Evolutionary conservation across 805 yeast genomes (phyloP).

Genomic region (Barnettozyma californica): DNA sequence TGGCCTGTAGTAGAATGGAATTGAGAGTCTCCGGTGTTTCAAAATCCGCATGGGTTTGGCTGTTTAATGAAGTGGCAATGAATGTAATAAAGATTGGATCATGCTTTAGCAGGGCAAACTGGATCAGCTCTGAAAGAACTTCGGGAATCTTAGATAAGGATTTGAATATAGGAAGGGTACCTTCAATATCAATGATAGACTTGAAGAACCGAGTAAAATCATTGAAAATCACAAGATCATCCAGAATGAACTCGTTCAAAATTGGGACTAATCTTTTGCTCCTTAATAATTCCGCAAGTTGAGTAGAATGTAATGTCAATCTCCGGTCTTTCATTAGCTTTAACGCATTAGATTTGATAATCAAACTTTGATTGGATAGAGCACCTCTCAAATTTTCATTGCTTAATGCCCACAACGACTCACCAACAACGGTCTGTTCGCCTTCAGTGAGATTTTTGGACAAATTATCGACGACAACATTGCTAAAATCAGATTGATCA

Average conservation of each 20-base stretch:
- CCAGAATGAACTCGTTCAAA: slow-evolving; percentile 10
- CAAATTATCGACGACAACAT: slow-evolving; percentile 4
- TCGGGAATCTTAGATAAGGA: slow-evolving; percentile 9
- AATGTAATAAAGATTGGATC: slow-evolving; percentile 11
- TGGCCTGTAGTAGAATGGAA: slow-evolving; percentile 5
- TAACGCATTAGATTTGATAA: slow-evolving; percentile 12
- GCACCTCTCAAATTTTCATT: slow-evolving; percentile 13
- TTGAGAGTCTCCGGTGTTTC: slow-evolving; percentile 1
- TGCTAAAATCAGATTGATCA: slow-evolving; percentile 12
- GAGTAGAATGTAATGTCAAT: slow-evolving; percentile 10
- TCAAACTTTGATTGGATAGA: not conserved
- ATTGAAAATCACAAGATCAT: slow-evolving; percentile 16
- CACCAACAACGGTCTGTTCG: slow-evolving; percentile 23
- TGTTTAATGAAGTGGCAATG: slow-evolving; percentile 11
- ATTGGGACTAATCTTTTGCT: not conserved
- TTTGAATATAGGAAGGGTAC: slow-evolving; percentile 14
- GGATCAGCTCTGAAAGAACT: slow-evolving; percentile 7
- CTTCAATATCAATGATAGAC: slow-evolving; percentile 6
- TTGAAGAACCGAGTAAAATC: slow-evolving; percentile 10
- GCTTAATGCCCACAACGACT: slow-evolving; percentile 23
- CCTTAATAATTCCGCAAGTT: slow-evolving; percentile 1
- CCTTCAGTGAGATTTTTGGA: slow-evolving; percentile 10
- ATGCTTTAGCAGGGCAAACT: slow-evolving; percentile 4
- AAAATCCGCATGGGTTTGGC: not conserved
- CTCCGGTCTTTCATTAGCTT: slow-evolving; percentile 14